phyloP scores from a whole-genome alignment of 805 yeast genomes.

The Metschnikowia peoriensis region DNA sequence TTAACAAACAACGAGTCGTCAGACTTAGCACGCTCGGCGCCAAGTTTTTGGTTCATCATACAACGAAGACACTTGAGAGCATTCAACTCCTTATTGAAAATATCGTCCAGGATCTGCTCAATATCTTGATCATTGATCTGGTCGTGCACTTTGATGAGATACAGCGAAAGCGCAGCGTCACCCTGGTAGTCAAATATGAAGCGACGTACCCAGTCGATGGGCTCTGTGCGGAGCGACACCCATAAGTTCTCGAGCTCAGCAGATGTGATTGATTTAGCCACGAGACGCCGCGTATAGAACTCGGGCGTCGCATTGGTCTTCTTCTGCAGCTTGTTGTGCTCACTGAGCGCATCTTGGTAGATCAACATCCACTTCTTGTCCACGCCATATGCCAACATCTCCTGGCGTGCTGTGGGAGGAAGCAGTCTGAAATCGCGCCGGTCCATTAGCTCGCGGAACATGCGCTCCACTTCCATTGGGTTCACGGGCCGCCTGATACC shows the following conservation, averaged over 20 bases:
- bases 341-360: conserved; percentile 80
- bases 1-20: conserved; percentile 46
- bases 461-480: conserved; percentile 61
- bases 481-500: conserved; percentile 65
- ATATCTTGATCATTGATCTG: conserved; percentile 27
- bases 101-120: conserved; percentile 44
- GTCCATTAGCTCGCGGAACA: conserved; percentile 79
- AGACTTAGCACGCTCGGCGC: conserved; percentile 55
- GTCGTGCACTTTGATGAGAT: conserved; percentile 50
- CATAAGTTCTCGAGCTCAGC: conserved; percentile 78
- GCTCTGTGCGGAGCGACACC: conserved; percentile 91
- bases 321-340: conserved; percentile 52
- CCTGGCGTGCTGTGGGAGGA: conserved; percentile 71
- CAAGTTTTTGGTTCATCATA: conserved; percentile 60
- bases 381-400: conserved; percentile 68
- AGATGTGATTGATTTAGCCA: conserved; percentile 65
- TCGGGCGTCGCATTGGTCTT: conserved; percentile 55
- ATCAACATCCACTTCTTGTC: conserved; percentile 91
- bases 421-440: conserved; percentile 72
- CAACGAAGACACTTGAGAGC: conserved; percentile 78
- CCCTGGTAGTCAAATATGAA: conserved; percentile 79
- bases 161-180: conserved; percentile 68
- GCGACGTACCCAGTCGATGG: conserved; percentile 70
- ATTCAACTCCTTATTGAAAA: conserved; percentile 69
- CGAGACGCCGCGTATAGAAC: conserved; percentile 69